phyloP scores from a whole-genome alignment of 768 basidiomycete genomes.

The Sporobolomyces roseus region DNA sequence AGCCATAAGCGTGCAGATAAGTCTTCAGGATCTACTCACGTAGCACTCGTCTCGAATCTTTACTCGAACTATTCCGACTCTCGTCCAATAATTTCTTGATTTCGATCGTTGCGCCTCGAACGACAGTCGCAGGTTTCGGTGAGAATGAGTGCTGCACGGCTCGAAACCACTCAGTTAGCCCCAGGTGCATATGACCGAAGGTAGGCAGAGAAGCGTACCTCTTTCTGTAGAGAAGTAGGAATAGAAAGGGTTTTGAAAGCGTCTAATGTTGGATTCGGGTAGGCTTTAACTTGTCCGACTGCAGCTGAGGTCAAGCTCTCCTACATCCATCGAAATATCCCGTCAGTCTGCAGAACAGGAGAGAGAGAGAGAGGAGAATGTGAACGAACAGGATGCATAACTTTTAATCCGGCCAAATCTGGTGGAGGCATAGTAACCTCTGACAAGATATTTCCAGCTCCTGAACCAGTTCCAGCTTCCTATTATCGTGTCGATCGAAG shows the following conservation, averaged over 20 bases:
- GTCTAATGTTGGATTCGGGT: conserved; percentile 8
- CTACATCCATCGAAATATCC: background rate
- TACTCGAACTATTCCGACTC: conserved; percentile 19
- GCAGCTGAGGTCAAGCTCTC: conserved; percentile 11
- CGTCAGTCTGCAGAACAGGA: background rate
- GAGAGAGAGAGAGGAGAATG: background rate
- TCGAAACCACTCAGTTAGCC: too few species aligned
- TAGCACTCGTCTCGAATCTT: conserved; percentile 19
- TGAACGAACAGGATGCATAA: conserved; percentile 29
- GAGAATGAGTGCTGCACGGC: conserved; percentile 18
- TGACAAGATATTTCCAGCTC: conserved; percentile 19
- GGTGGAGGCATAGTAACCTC: conserved; percentile 30
- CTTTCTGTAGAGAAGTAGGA: conserved; percentile 17
- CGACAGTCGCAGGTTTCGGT: conserved; percentile 24
- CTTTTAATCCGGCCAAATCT: conserved; percentile 3
- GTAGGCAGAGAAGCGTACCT: conserved; percentile 6
- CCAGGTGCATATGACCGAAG: background rate
- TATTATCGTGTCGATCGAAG: background rate
- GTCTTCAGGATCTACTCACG: too few species aligned
- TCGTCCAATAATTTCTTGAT: conserved; percentile 10
- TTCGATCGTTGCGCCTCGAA: conserved; percentile 20
- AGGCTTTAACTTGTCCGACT: conserved; percentile 26
- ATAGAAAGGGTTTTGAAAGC: conserved; percentile 31
- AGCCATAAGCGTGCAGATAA: too few species aligned
- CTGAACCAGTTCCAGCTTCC: background rate